Evolutionary conservation across 2,329 filamentous ascomycete species (phyloP).

Genomic region (Xylogone sp.): DNA sequence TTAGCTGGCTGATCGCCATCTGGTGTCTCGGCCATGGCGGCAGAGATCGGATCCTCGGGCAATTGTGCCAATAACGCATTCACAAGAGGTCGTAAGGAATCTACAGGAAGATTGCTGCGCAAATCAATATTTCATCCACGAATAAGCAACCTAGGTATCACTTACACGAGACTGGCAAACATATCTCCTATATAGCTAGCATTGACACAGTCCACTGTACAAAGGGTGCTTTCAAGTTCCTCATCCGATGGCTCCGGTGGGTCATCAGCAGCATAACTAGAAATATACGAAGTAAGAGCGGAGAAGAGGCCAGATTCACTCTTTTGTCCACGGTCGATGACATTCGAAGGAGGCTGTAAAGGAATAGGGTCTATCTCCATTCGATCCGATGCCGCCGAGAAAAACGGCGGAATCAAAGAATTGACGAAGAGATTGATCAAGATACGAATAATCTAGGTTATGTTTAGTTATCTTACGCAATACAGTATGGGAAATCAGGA

Average conservation of each 20-base stretch:
- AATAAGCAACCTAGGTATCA: slow-evolving; percentile 10
- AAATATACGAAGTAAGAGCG: slow-evolving; percentile 92
- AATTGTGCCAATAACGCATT: slow-evolving; percentile 74
- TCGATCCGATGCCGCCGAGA: slow-evolving; percentile 56
- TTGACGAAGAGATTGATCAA: slow-evolving; percentile 96
- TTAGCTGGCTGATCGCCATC: slow-evolving; percentile 65
- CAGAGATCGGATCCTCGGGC: slow-evolving; percentile 78
- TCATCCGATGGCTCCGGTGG: slow-evolving; percentile 96
- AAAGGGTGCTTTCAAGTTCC: slow-evolving; percentile 91
- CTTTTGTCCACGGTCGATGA: slow-evolving; percentile 82
- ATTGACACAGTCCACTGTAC: slow-evolving; percentile 90
- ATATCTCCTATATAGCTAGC: slow-evolving; percentile 82
- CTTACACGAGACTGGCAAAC: slow-evolving; percentile 77
- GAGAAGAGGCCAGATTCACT: slow-evolving; percentile 86
- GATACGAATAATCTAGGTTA: slow-evolving; percentile 72
- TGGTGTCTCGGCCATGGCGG: slow-evolving; percentile 87
- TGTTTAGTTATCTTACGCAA: slow-evolving; percentile 33
- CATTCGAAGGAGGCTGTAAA: slow-evolving; percentile 83
- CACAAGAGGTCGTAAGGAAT: slow-evolving; percentile 59
- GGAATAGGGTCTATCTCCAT: slow-evolving; percentile 79
- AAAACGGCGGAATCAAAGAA: slow-evolving; percentile 82
- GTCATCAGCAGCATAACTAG: slow-evolving; percentile 97
- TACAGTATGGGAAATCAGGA: slow-evolving; percentile 15
- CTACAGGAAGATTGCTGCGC: slow-evolving; percentile 55
- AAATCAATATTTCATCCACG: slow-evolving; percentile 9